phyloP scores from a whole-genome alignment of 129 eudicot genomes.

The Artemisia annua region DNA sequence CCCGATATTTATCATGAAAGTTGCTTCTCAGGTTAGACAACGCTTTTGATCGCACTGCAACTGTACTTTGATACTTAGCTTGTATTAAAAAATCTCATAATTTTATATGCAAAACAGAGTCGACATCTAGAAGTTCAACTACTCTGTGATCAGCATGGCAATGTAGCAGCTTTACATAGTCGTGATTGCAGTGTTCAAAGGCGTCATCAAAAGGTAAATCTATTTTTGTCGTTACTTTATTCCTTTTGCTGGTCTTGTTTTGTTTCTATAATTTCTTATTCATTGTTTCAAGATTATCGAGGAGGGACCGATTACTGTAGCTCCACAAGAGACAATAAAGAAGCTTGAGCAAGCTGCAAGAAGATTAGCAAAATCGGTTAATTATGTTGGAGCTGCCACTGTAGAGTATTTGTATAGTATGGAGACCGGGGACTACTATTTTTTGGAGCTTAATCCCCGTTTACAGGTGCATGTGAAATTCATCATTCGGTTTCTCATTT shows the following conservation, averaged over 20 bases:
- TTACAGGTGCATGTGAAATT: conserved; percentile 59
- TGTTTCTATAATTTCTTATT: not conserved
- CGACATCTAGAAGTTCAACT: conserved; percentile 97
- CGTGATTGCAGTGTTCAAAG: conserved; percentile 99
- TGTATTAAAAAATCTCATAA: conserved; percentile 7
- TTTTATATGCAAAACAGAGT: conserved; percentile 48
- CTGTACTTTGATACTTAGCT: conserved; percentile 5
- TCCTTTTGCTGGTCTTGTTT: not conserved
- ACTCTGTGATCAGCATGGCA: conserved; percentile 91
- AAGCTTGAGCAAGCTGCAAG: conserved; percentile 98
- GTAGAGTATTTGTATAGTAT: conserved; percentile 97
- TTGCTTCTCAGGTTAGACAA: conserved; percentile 91
- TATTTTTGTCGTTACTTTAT: not conserved
- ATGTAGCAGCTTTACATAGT: conserved; percentile 98
- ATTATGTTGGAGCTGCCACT: conserved; percentile 98
- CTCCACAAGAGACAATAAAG: conserved; percentile 72
- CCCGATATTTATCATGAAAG: conserved; percentile 95
- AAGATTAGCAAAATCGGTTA: conserved; percentile 92
- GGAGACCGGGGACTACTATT: conserved; percentile 95
- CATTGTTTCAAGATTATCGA: conserved; percentile 72
- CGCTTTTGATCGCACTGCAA: conserved; percentile 4
- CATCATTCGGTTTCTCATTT: not conserved
- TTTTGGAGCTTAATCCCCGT: conserved; percentile 95
- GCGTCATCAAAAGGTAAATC: conserved; percentile 84
- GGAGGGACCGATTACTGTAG: conserved; percentile 96